phyloP scores from a whole-genome alignment of 176 grass and related monocot genomes.

The Bromus sterilis region DNA sequence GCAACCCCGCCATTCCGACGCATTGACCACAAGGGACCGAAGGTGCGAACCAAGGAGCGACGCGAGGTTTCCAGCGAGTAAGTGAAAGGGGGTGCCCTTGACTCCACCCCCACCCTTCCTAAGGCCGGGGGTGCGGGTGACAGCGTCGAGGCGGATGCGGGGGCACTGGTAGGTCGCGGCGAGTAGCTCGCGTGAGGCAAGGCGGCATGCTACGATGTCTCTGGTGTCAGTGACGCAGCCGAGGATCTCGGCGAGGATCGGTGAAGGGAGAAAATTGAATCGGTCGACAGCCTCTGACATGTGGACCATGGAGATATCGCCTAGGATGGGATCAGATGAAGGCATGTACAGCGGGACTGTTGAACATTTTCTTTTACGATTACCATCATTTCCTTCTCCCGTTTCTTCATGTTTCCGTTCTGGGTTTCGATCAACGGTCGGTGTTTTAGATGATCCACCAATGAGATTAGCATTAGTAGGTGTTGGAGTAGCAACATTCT shows the following conservation, averaged over 20 bases:
- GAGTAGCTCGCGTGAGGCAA: constrained; percentile 39
- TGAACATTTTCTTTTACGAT: background rate
- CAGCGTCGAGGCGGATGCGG: constrained; percentile 18
- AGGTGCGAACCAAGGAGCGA: constrained; percentile 31
- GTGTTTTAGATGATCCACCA: background rate
- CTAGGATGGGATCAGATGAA: background rate
- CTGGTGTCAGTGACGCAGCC: constrained; percentile 29
- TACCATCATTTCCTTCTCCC: background rate
- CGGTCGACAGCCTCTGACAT: constrained; percentile 24
- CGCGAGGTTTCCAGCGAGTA: constrained; percentile 26
- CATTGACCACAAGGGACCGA: constrained; percentile 33
- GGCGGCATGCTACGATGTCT: constrained; percentile 53
- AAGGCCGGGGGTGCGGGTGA: constrained; percentile 16
- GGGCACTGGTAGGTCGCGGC: constrained; percentile 23
- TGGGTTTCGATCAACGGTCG: background rate
- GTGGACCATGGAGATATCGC: background rate
- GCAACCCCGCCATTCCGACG: constrained; percentile 12
- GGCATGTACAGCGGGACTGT: background rate
- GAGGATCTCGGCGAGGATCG: constrained; percentile 46
- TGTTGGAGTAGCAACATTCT: background rate
- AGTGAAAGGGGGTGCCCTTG: constrained; percentile 9
- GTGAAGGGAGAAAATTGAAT: constrained; percentile 28
- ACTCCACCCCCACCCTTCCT: background rate
- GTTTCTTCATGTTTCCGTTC: background rate
- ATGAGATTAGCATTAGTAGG: background rate